These are phyloP conservation scores for Suhomyces tanzawaensis DNA, from an alignment of 805 yeast species.

Conservation along the genomic window DNA sequence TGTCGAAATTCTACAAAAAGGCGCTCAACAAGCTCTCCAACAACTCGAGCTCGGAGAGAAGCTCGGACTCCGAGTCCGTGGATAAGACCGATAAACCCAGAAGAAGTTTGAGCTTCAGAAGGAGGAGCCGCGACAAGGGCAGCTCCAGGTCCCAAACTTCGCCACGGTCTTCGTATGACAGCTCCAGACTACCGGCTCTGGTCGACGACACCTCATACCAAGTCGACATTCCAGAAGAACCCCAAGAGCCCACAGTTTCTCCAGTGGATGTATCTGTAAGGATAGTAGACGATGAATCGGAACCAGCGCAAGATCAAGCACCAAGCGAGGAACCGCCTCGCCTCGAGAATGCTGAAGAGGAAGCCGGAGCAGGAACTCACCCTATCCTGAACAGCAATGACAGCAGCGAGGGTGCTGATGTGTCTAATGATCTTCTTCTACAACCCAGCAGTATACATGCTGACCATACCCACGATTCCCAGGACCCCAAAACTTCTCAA, in stretches of 20 bases:
- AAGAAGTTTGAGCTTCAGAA: constrained; percentile 9
- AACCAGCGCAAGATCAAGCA: not conserved
- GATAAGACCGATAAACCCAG: constrained; percentile 4
- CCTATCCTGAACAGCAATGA: too few relatives aligned
- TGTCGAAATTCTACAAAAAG: constrained; percentile 12
- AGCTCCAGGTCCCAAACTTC: not conserved
- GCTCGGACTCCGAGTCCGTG: constrained; percentile 3
- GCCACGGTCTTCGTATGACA: not conserved
- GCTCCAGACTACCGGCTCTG: not conserved
- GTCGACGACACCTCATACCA: not conserved
- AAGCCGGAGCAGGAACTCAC: too few relatives aligned
- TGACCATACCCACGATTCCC: too few relatives aligned
- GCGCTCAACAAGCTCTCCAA: constrained; percentile 10
- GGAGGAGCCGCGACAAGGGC: constrained; percentile 2
- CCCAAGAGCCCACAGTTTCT: not conserved
- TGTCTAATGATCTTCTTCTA: too few relatives aligned
- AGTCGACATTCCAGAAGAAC: not conserved
- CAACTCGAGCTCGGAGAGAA: constrained; percentile 3
- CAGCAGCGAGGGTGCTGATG: too few relatives aligned
- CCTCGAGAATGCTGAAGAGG: not conserved
- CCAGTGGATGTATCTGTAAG: constrained; percentile 3
- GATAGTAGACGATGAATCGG: not conserved
- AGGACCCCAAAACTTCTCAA: too few relatives aligned
- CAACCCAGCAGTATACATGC: not conserved
- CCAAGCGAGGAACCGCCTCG: not conserved